phyloP scores from a whole-genome alignment of 306 rosid genomes.

The Sophora flavescens region DNA sequence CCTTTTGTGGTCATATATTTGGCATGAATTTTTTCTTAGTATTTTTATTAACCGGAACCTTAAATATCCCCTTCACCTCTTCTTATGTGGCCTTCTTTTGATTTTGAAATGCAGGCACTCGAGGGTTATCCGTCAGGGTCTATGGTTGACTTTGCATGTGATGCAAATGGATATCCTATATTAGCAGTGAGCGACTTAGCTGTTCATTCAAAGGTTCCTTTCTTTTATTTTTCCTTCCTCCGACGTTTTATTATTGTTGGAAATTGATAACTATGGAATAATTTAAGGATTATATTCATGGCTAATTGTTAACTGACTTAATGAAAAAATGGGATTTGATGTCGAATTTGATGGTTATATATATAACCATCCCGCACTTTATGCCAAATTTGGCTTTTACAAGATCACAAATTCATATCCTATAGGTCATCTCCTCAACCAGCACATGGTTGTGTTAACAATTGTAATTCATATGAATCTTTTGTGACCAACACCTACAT shows the following conservation, averaged over 20 bases:
- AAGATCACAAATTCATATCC: constrained; percentile 8
- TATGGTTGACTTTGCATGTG: constrained; percentile 89
- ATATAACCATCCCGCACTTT: constrained; percentile 16
- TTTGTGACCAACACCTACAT: not conserved
- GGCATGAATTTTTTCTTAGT: constrained; percentile 31
- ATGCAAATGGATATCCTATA: constrained; percentile 85
- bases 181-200: constrained; percentile 92
- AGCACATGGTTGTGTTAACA: constrained; percentile 21
- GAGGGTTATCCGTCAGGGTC: constrained; percentile 95
- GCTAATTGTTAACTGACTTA: constrained; percentile 32
- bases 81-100: constrained; percentile 29
- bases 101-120: constrained; percentile 61
- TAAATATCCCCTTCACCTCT: constrained; percentile 31
- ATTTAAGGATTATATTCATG: constrained; percentile 14
- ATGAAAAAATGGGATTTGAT: constrained; percentile 14
- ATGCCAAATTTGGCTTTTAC: constrained; percentile 20
- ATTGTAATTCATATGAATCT: constrained; percentile 28
- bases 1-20: constrained; percentile 16
- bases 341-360: constrained; percentile 33
- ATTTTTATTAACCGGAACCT: constrained; percentile 23
- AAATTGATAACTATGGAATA: constrained; percentile 11
- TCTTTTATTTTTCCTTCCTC: not conserved
- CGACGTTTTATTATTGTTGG: not conserved
- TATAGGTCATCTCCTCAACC: constrained; percentile 24
- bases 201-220: constrained; percentile 73